Percentiles rank a stretch among this genome's conserved stretches.
phyloP scores from a whole-genome alignment of 192 early-diverging fungal genomes.

The Coemansia guatemalensis region DNA sequence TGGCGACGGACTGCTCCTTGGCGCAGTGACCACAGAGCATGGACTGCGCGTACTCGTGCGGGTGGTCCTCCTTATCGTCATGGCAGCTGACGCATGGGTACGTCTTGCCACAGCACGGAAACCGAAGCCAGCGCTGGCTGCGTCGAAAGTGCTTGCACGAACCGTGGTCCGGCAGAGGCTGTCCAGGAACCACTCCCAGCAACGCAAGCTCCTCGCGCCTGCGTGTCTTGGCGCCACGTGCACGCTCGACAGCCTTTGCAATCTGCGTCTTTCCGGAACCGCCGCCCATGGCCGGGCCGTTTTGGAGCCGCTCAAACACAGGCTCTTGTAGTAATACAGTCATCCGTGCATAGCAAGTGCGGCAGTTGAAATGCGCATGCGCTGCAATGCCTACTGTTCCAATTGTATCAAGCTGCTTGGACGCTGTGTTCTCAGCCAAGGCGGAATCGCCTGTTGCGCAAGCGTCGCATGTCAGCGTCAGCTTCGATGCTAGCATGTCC shows the following conservation, averaged over 20 bases:
- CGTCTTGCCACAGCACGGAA: constrained; percentile 85
- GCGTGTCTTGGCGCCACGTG: constrained; percentile 48
- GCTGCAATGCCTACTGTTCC: constrained; percentile 31
- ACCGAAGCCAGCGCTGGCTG: constrained; percentile 89
- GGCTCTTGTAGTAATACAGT: constrained; percentile 49
- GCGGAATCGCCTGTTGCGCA: constrained; percentile 55
- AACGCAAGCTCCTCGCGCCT: constrained; percentile 56
- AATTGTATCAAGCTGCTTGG: constrained; percentile 10
- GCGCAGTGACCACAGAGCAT: constrained; percentile 87
- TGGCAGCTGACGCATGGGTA: constrained; percentile 87
- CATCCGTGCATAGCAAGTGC: constrained; percentile 43
- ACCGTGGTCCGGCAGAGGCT: constrained; percentile 75
- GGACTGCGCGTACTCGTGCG: constrained; percentile 66
- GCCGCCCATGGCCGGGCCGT: constrained; percentile 35
- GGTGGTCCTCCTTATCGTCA: constrained; percentile 72
- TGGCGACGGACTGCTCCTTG: constrained; percentile 67
- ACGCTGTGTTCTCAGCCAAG: neutral
- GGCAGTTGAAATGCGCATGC: constrained; percentile 18
- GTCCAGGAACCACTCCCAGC: constrained; percentile 69
- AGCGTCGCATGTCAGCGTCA: constrained; percentile 65
- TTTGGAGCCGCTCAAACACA: constrained; percentile 55
- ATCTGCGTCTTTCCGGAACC: constrained; percentile 40
- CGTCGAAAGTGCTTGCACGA: constrained; percentile 84
- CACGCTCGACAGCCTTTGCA: constrained; percentile 42
- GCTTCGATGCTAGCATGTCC: constrained; percentile 74